Evolutionary conservation across 2,329 filamentous ascomycete species (phyloP), one percentile per base, ranked within the genome.

Genomic region (Paecilomyces fulvus): DNA sequence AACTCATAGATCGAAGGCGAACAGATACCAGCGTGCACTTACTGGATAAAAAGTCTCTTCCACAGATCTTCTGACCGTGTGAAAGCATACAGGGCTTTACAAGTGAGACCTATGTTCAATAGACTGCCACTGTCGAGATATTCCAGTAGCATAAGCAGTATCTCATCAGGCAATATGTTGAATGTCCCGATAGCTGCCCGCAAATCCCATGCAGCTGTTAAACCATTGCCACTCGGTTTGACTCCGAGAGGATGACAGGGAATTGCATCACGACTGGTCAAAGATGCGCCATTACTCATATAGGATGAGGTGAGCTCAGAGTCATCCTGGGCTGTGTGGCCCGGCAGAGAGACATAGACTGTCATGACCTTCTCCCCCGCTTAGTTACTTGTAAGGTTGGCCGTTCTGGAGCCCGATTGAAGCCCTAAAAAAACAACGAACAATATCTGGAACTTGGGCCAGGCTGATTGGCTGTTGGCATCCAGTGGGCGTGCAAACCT

Each of bases 81-180:
- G 69, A 92, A 95, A 1, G 91, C 92, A 77, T 91, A 92, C 14
- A 97, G 75, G 54, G 89, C 91, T 70, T 85, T 90, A 77, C 92
- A 96, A 5, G 91, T 88, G 55, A 82, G 82, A 8, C 90, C 90
- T 48, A 97, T 75, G 7, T 73, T 75, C 56, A 86, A 72, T 54
- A 97, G 75, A 54, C 79, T 77, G 9, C 71, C 64, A 52, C 82
- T 77, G 64, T 92, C 86, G 50, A 96, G 78, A 64, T 78, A 83
- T 70, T 96, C 92, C 59, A 96, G 74, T 14, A 96, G 69, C 55
- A 87, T 78, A 62, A 86, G 79, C 52, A 96, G 76, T 62, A 94
- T 74, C 73, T 96, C 91, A 71, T 97, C 92, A 3, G 92, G 88
- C 54, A 96, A 75, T 43, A 72, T 69, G 56, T 80, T 80, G 68